Base-by-base conservation (phyloP, 371 early-diverging fungal species). In the Capillidium rhysosporum region DNA sequence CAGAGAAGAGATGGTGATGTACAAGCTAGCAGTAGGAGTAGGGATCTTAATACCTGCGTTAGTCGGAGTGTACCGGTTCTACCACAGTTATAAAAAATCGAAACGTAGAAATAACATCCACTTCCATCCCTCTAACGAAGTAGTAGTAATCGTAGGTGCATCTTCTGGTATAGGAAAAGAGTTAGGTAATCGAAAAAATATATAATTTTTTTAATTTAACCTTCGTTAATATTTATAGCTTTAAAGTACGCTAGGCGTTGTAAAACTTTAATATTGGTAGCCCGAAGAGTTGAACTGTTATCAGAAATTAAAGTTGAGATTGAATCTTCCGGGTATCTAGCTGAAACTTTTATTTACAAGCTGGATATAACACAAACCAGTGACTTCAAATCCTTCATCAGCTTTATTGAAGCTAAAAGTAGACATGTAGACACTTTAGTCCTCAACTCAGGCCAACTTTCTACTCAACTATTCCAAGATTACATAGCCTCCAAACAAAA, bases 111-210 rank as follows among this genome's bases (percentile, higher is more conserved):
- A 7, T 7, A 34, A 34, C 12, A 7, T 12, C 34, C 4, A 34
- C 7, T 34, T 34, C 12, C 7, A 34, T 4, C 7, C 4, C 7
- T 12, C 4, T 12, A 34, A 34, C 7, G 80, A 77, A 61, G 65
- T 69, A 24, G 86, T 84, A 0, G 73, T 85, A 1, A 73, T 89
- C 49, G 63, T 88, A 16, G 90, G 89, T 0, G 80, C 83, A 24
- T 82, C 84, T 14, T 80, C 82, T 30, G 90, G 90, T 3, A 83
- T 89, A 24, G 90, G 90, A 4, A 62, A 65, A 41, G 73, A 72
- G 23, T 56, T 76, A 53, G 54, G 54, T 53, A 53, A 40, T 18
- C 23, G 8, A 3, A 1, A 18, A 14, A 49, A 20, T n/a, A 3
- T 53, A 21, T 26, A 53, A n/a, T 4, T 24, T 24, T 21, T 10